phyloP scores from a whole-genome alignment of 2,329 filamentous ascomycete species.

The Aspergillus unguis region DNA sequence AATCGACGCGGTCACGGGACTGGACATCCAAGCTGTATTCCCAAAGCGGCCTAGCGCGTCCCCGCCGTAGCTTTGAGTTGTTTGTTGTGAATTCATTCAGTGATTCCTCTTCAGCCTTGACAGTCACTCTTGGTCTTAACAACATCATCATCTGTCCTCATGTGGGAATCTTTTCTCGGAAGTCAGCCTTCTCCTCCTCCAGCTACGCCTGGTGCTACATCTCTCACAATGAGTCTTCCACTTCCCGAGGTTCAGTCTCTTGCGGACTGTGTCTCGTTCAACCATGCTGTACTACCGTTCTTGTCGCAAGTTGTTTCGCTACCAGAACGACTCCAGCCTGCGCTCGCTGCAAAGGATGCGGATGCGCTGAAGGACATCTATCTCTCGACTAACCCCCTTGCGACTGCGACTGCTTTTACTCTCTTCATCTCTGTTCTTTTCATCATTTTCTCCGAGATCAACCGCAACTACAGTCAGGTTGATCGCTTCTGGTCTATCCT shows the following conservation, averaged over 20 bases:
- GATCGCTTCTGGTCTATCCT: constrained; percentile 90
- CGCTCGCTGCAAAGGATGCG: constrained; percentile 57
- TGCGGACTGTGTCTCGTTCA: constrained; percentile 72
- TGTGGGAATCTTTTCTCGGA: constrained; percentile 13
- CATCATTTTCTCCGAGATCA: constrained; percentile 74
- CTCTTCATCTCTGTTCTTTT: constrained; percentile 69
- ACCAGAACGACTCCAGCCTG: constrained; percentile 61
- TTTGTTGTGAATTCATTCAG: constrained; percentile 12
- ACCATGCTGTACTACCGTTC: constrained; percentile 71
- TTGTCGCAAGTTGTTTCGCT: constrained; percentile 67
- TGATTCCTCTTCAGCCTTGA: neutral
- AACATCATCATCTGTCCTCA: neutral
- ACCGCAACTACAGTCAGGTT: constrained; percentile 94
- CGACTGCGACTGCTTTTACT: constrained; percentile 70
- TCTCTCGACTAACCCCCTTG: constrained; percentile 77
- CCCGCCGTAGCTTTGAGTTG: constrained; percentile 5
- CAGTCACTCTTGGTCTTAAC: neutral
- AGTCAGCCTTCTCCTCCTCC: constrained; percentile 5
- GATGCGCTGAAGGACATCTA: constrained; percentile 70
- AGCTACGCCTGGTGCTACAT: neutral
- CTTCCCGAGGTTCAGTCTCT: constrained; percentile 65
- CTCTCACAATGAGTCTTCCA: constrained; percentile 57
- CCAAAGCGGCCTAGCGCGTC: constrained; percentile 1
- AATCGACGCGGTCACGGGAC: constrained; percentile 17
- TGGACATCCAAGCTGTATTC: neutral